phyloP scores from a whole-genome alignment of 257 asterid genomes.

The Scutellaria baicalensis region DNA sequence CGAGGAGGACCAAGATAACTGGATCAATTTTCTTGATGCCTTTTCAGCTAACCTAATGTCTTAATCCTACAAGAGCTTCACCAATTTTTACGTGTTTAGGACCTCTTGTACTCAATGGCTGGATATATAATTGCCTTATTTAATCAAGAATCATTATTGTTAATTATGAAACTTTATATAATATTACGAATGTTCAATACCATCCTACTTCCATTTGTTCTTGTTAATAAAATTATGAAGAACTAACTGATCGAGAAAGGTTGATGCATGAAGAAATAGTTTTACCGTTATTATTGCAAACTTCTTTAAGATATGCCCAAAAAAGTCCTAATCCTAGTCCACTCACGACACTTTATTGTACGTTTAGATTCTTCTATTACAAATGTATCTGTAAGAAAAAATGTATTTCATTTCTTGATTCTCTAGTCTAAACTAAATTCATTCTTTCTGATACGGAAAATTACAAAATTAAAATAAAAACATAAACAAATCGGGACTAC shows the following conservation, averaged over 20 bases:
- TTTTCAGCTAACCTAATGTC: conserved; percentile 51
- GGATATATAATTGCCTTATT: neutral
- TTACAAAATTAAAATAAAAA: too few relatives aligned
- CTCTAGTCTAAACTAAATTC: too few relatives aligned
- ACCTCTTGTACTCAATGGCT: conserved; percentile 14
- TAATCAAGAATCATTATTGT: neutral
- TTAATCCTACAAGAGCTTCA: conserved; percentile 27
- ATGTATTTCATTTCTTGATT: too few relatives aligned
- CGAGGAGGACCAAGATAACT: conserved; percentile 52
- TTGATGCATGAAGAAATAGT: conserved; percentile 9
- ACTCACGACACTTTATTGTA: neutral
- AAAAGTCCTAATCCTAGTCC: conserved; percentile 4
- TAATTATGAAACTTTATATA: neutral
- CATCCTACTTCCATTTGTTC: too few relatives aligned
- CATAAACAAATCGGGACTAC: neutral
- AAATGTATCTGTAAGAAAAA: neutral
- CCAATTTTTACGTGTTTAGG: conserved; percentile 31
- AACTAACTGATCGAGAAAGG: too few relatives aligned
- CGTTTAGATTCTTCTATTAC: neutral
- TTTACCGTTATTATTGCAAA: neutral
- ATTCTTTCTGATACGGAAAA: too few relatives aligned
- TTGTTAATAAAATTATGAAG: too few relatives aligned
- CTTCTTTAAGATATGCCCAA: neutral
- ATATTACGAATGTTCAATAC: neutral
- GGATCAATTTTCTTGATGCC: conserved; percentile 65